Base-by-base conservation (phyloP, 2,329 filamentous ascomycete genomes). In the Stachybotrys elegans region DNA sequence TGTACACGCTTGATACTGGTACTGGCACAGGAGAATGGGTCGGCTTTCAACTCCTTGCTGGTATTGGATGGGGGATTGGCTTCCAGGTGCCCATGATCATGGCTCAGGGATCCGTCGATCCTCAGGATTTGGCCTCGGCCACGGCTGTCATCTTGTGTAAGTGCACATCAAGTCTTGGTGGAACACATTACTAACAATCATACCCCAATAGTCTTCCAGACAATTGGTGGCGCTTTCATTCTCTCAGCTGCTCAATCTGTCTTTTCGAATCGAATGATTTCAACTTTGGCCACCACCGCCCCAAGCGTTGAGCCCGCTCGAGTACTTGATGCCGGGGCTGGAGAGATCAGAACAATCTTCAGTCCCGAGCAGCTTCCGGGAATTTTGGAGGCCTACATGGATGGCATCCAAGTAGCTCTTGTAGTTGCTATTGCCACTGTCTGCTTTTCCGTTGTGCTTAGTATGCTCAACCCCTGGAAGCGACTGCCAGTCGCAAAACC, bases 41-140 rank as follows among this genome's bases (percentile, higher is more conserved):
- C 34, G 75, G 73, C 6, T 79, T 74, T 52, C 73, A 79, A 57
- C 63, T 78, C 13, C 45, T 79, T 3, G 65, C 63, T 22, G 75
- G 76, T n/a, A 57, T 68, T 6, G 75, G 71, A 4, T 68, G 64
- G 46, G 75, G 75, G 12, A 47, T 57, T 6, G 66, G 60, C 3
- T 66, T 72, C 44, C 72, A 78, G 53, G 65, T 76, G 7, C 73
- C 74, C 31, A 72, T 77, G 57, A 73, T 76, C 46, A 67, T 71
- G 5, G 31, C 31, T n/a, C 25, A 29, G 14, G 25, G 25, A 29
- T 9, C 25, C 25, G 8, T 8, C 25, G 25, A 8, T 14, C 25
- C 25, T 14, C 8, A 29, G 25, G 25, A 29, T 14, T 14, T 29
- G 8, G 25, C 25, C 25, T 29, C 25, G 25, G 25, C 25, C 8